Evolutionary conservation across 2,329 filamentous ascomycete species (phyloP), one percentile per base, ranked within the genome.

Genomic region (Paecilomyces niveus): DNA sequence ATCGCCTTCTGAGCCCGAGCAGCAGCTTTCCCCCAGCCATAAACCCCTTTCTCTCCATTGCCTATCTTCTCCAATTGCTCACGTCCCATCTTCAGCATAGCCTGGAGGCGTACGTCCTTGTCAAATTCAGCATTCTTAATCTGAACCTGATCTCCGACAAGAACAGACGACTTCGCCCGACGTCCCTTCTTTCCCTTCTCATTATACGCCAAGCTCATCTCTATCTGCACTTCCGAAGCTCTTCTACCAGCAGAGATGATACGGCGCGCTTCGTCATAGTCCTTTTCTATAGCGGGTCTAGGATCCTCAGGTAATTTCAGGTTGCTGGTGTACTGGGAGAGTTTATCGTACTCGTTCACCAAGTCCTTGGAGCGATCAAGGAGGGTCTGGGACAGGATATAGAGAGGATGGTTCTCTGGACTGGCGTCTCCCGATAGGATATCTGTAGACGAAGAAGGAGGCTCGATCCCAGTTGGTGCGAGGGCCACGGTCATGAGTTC

Each of bases 1-100:
- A 57, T 60, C 11, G 35, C 56, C 51, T 67, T 68, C 59, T 67
- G 13, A 33, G 15, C 52, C 54, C 58, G 21, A 10, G 52, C 15
- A 21, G 62, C 64, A 56, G 57, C 54, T 3, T 39, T 50, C 29
- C 63, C 63, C 63, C 64, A 66, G 21, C 64, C 61, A 59, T 50
- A 57, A 6, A 53, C 32, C 10, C 35, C 53, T 18, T 58, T 53
- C 13, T n/a, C 45, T 29, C 52, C 22, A 39, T 32, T 15, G 21
- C 52, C 49, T 13, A 32, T 52, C 18, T 56, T 56, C 18, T 31
- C 7, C 9, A 51, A 18, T 3, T 49, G 55, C 6, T 39, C 56
- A 29, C 49, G 57, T 7, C 62, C 64, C 58, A 65, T 62, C 33
- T 63, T 57, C 54, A 65, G n/a, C 64, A 65, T 65, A 2, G 50